phyloP scores from a whole-genome alignment of 352 stramenopile species.

The Pythium apleroticum region DNA sequence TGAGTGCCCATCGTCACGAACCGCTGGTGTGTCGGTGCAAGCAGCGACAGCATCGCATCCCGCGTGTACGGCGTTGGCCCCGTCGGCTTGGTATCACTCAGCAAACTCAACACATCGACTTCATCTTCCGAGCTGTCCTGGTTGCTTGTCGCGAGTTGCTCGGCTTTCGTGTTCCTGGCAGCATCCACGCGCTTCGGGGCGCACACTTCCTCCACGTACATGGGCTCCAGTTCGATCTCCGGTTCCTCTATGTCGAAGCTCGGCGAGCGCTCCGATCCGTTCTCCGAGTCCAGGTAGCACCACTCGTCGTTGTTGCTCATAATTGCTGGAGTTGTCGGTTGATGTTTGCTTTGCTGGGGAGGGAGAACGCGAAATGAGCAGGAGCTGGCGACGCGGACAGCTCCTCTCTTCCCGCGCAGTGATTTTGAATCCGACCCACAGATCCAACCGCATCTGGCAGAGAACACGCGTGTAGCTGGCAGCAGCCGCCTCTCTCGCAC shows the following conservation, averaged over 20 bases:
- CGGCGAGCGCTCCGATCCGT: conserved; percentile 26
- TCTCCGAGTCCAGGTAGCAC: conserved; percentile 51
- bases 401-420: neutral
- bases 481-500: neutral
- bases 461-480: neutral
- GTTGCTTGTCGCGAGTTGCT: neutral
- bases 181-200: conserved; percentile 10
- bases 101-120: conserved; percentile 8
- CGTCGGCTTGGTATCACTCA: neutral
- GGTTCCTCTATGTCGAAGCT: conserved; percentile 17
- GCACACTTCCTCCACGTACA: conserved; percentile 25
- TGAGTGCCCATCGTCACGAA: conserved; percentile 3
- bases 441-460: neutral
- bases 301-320: conserved; percentile 55
- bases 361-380: conserved; percentile 1
- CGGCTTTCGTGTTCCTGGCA: neutral
- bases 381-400: neutral
- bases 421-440: neutral
- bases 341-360: neutral
- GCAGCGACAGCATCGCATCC: conserved; percentile 36
- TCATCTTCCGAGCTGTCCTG: conserved; percentile 3
- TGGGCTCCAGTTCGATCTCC: conserved; percentile 26
- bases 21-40: conserved; percentile 34
- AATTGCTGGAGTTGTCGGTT: neutral
- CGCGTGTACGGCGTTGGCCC: conserved; percentile 7